Evolutionary conservation across 2,329 filamentous ascomycete species (phyloP).

Genomic region (Penicillium sp.): DNA sequence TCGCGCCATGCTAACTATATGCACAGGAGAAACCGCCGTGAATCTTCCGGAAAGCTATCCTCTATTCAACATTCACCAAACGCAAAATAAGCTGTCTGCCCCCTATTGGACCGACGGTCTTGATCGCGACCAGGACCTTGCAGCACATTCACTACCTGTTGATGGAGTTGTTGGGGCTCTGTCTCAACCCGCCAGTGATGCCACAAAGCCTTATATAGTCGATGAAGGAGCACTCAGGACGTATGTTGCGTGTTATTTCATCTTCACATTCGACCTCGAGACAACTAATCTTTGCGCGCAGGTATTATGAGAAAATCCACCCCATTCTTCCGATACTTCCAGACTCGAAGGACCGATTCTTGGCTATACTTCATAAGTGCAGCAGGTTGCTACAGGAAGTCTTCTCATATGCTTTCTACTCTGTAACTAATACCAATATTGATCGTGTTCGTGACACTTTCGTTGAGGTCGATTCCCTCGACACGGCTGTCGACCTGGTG

Average conservation of each 20-base stretch:
- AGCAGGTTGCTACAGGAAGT: constrained; percentile 39
- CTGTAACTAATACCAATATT: constrained; percentile 35
- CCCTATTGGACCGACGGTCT: constrained; percentile 34
- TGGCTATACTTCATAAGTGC: constrained; percentile 36
- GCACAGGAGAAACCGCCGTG: constrained; percentile 13
- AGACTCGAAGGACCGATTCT: constrained; percentile 34
- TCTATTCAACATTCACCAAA: constrained; percentile 30
- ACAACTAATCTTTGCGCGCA: constrained; percentile 14
- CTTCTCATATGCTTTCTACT: constrained; percentile 38
- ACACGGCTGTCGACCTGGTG: constrained; percentile 39
- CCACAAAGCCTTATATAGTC: constrained; percentile 32
- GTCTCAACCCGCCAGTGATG: constrained; percentile 30
- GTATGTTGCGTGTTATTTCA: constrained; percentile 32
- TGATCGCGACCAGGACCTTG: constrained; percentile 23
- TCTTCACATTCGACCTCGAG: neutral
- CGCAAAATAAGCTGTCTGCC: constrained; percentile 32
- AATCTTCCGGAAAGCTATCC: constrained; percentile 15
- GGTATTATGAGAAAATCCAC: constrained; percentile 41
- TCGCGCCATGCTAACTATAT: constrained; percentile 5
- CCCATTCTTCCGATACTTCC: constrained; percentile 39
- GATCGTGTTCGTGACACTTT: constrained; percentile 31
- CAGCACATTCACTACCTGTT: constrained; percentile 1
- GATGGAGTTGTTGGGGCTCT: constrained; percentile 9
- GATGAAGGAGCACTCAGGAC: constrained; percentile 39
- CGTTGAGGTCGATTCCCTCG: constrained; percentile 33